Evolutionary conservation across 345 rosid species (phyloP).

Genomic region (Hibiscus trionum): DNA sequence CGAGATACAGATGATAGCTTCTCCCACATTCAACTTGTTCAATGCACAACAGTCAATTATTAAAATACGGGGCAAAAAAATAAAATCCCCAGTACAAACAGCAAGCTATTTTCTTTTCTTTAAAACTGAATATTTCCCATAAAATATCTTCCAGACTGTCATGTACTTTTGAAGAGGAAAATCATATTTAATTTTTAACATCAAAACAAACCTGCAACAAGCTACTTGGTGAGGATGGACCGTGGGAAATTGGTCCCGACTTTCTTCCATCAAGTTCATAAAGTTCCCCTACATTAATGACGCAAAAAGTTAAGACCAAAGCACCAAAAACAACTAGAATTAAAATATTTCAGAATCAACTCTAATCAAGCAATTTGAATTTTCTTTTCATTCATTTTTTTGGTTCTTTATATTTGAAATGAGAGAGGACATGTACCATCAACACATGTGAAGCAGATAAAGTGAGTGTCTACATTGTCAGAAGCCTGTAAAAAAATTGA

Average conservation of each 20-base stretch:
- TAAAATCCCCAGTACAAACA: not conserved
- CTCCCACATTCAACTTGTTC: not conserved
- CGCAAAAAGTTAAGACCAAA: not conserved
- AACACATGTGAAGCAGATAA: slow-evolving; percentile 76
- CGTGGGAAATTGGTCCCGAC: slow-evolving; percentile 68
- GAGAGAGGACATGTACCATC: slow-evolving; percentile 44
- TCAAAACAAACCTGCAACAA: slow-evolving; percentile 50
- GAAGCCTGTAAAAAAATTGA: slow-evolving; percentile 46
- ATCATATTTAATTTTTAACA: not conserved
- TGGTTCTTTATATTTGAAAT: not conserved
- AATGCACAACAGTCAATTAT: not conserved
- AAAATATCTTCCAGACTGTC: not conserved
- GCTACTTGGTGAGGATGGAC: slow-evolving; percentile 59
- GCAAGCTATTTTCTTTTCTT: not conserved
- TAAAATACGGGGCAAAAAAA: not conserved
- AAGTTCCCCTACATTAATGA: slow-evolving; percentile 47
- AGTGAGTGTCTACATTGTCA: slow-evolving; percentile 62
- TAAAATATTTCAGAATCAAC: not conserved
- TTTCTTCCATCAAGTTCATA: slow-evolving; percentile 95
- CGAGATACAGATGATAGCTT: not conserved
- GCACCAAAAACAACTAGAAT: not conserved
- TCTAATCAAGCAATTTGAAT: not conserved
- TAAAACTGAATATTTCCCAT: not conserved
- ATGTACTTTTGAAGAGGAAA: not conserved
- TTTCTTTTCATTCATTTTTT: not conserved